Percentiles rank a stretch among this genome's conserved stretches.
phyloP scores from a whole-genome alignment of 345 rosid genomes.

The Balakata baccata region DNA sequence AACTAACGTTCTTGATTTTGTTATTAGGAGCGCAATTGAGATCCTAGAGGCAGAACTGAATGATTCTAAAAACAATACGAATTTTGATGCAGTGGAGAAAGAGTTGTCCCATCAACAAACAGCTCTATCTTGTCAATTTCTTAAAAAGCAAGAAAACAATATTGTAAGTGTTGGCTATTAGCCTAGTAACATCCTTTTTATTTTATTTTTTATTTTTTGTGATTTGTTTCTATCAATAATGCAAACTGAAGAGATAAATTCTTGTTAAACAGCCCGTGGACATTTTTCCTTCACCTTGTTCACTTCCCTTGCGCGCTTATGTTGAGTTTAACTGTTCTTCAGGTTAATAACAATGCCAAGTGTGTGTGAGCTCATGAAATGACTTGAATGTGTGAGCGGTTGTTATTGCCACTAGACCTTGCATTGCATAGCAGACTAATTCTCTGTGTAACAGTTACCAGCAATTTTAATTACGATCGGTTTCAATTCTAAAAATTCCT shows the following conservation, averaged over 20 bases:
- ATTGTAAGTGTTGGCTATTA: constrained; percentile 35
- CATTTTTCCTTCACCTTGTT: too few relatives aligned
- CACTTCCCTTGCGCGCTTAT: too few relatives aligned
- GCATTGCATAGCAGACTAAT: not conserved
- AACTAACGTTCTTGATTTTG: constrained; percentile 11
- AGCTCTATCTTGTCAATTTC: constrained; percentile 27
- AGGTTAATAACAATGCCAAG: not conserved
- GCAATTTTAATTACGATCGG: not conserved
- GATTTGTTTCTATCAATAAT: not conserved
- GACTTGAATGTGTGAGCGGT: not conserved
- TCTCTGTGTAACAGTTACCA: not conserved
- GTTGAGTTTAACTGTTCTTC: not conserved
- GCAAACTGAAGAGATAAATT: not conserved
- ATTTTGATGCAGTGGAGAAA: constrained; percentile 22
- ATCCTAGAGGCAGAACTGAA: constrained; percentile 64
- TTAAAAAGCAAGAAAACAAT: constrained; percentile 24
- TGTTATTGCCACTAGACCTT: not conserved
- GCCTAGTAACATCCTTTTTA: not conserved
- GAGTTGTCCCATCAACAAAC: constrained; percentile 23
- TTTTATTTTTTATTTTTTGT: not conserved
- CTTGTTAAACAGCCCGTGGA: not conserved
- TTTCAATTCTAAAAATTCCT: not conserved
- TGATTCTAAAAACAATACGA: constrained; percentile 34
- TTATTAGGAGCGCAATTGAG: constrained; percentile 71
- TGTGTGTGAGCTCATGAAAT: not conserved